Conservation (phyloP, 768 basidiomycete species). For the Botryobasidium botryosum region DNA sequence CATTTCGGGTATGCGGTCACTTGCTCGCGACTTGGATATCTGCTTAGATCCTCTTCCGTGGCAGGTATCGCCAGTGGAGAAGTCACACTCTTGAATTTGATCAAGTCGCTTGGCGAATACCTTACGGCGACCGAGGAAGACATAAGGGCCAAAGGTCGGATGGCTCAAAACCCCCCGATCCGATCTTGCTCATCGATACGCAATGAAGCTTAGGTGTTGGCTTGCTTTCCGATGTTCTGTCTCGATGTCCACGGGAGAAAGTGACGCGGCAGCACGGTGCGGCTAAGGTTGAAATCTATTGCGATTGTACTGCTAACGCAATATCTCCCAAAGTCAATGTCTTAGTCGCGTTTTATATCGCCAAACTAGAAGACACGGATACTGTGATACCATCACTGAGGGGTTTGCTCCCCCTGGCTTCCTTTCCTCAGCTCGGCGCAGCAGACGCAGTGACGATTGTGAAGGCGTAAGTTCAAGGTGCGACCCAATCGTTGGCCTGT, state of each 20-base stretch:
- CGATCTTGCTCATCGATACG: background rate
- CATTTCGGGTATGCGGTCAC: slow-evolving; percentile 34
- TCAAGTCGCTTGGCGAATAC: slow-evolving; percentile 76
- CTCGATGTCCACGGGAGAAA: slow-evolving; percentile 37
- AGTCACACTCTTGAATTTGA: slow-evolving; percentile 51
- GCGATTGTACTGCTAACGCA: slow-evolving; percentile 4
- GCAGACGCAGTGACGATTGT: slow-evolving; percentile 44
- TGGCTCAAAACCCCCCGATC: background rate
- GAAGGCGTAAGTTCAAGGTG: slow-evolving; percentile 34
- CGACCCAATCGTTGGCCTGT: slow-evolving; percentile 3
- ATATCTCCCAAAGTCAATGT: slow-evolving; percentile 45
- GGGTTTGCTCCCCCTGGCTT: slow-evolving; percentile 52
- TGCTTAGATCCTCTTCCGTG: background rate
- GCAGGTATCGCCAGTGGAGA: slow-evolving; percentile 38
- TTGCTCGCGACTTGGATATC: background rate
- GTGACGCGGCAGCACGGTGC: slow-evolving; percentile 72
- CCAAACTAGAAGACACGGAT: slow-evolving; percentile 73
- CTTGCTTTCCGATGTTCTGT: slow-evolving; percentile 58
- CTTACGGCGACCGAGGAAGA: slow-evolving; percentile 74
- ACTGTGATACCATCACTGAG: slow-evolving; percentile 68
- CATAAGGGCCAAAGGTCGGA: slow-evolving; percentile 59
- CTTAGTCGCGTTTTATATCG: slow-evolving; percentile 64
- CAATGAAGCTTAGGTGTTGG: slow-evolving; percentile 60
- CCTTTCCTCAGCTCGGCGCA: slow-evolving; percentile 43
- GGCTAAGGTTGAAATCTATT: slow-evolving; percentile 13